Percentiles rank a stretch among this genome's conserved stretches.
phyloP scores from a whole-genome alignment of 805 yeast genomes.

The Spathaspora arborariae region DNA sequence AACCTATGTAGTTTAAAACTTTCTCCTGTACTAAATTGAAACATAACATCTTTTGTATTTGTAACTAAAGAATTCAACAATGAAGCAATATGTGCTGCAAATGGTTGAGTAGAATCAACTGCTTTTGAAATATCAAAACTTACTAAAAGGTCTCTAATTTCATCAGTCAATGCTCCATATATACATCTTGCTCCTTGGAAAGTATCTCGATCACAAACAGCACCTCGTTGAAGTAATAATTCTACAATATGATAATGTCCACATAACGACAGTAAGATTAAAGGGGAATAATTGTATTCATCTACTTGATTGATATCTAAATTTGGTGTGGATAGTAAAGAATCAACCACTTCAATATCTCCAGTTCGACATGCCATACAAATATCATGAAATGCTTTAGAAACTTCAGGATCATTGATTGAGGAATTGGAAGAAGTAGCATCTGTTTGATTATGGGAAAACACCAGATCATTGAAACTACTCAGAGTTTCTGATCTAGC shows the following conservation, averaged over 20 bases:
- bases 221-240: constrained; percentile 58
- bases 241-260: constrained; percentile 69
- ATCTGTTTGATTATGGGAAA: background rate
- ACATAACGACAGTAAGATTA: constrained; percentile 69
- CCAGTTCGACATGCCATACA: constrained; percentile 69
- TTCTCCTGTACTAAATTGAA: constrained; percentile 16
- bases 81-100: constrained; percentile 64
- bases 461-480: background rate
- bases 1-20: constrained; percentile 24
- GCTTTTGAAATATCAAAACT: constrained; percentile 65
- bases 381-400: constrained; percentile 40
- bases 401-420: constrained; percentile 1
- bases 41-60: constrained; percentile 29
- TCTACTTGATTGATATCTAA: constrained; percentile 51
- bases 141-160: constrained; percentile 54
- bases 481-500: background rate
- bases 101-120: constrained; percentile 66
- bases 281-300: constrained; percentile 72
- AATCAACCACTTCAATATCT: constrained; percentile 60
- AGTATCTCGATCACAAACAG: constrained; percentile 77
- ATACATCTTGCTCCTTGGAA: constrained; percentile 73
- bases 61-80: constrained; percentile 27
- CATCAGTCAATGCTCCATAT: constrained; percentile 72
- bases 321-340: constrained; percentile 43
- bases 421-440: background rate